These are phyloP conservation scores for Neopestalotiopsis sp. DNA, from an alignment of 2,329 filamentous ascomycete species.

Conservation along the genomic window DNA sequence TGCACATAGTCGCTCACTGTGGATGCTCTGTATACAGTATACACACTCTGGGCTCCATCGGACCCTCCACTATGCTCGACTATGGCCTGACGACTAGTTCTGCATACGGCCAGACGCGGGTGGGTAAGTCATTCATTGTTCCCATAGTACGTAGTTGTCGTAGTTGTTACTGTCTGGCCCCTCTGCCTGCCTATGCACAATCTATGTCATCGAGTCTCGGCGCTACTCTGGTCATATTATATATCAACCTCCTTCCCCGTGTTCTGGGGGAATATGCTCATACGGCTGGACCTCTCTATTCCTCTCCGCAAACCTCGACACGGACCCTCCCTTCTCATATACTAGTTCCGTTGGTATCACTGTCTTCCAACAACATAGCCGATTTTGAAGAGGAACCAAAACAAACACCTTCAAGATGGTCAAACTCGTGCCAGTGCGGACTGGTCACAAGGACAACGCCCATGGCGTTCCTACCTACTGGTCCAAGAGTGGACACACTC, in stretches of 20 bases:
- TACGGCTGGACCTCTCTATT: background rate
- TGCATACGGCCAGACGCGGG: background rate
- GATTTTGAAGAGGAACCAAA: background rate
- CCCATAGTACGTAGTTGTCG: background rate
- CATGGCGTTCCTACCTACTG: slow-evolving; percentile 36
- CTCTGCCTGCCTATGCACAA: background rate
- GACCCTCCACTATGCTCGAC: background rate
- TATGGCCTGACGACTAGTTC: slow-evolving; percentile 7
- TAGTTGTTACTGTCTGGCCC: background rate
- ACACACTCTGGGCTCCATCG: slow-evolving; percentile 2
- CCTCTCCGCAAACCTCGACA: slow-evolving; percentile 14
- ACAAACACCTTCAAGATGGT: background rate
- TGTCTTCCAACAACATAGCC: background rate
- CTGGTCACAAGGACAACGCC: slow-evolving; percentile 31
- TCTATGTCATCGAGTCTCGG: slow-evolving; percentile 7
- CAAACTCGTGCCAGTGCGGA: slow-evolving; percentile 18
- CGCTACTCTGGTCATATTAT: slow-evolving; percentile 9
- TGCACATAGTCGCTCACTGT: background rate
- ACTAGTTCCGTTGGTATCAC: background rate
- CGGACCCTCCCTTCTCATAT: background rate
- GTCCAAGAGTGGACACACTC: slow-evolving; percentile 33
- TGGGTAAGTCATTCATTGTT: background rate
- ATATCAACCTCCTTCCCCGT: slow-evolving; percentile 9
- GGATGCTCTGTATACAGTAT: background rate
- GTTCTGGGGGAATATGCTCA: background rate